Conservation (phyloP, 2,329 filamentous ascomycete species). For the Alternaria solani region DNA sequence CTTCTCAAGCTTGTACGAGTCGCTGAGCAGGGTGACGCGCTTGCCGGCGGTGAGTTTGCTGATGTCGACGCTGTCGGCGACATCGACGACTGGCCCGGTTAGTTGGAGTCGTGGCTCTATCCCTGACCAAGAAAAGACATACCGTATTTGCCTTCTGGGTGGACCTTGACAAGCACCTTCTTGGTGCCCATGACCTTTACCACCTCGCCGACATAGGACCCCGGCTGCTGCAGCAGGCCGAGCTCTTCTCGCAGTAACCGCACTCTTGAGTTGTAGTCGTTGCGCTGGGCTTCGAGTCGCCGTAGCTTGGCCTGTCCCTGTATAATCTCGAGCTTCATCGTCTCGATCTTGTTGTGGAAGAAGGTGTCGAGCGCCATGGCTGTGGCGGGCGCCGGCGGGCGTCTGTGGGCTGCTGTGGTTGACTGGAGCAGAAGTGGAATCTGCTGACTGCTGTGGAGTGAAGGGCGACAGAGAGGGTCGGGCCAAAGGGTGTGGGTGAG, state of each 20-base stretch:
- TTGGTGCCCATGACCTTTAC: slow-evolving; percentile 99
- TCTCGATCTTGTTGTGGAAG: slow-evolving; percentile 99
- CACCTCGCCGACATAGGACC: slow-evolving; percentile 98
- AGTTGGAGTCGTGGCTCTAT: background rate
- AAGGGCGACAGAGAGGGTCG: background rate
- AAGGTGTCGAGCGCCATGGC: slow-evolving; percentile 99
- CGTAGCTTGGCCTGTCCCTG: slow-evolving; percentile 96
- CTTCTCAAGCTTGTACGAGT: slow-evolving; percentile 98
- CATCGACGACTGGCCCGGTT: slow-evolving; percentile 79
- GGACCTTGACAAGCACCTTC: slow-evolving; percentile 98
- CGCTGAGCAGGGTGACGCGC: slow-evolving; percentile 93
- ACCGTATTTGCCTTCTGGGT: slow-evolving; percentile 99
- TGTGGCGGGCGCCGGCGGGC: slow-evolving; percentile 49
- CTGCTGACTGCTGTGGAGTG: background rate
- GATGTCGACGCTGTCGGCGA: slow-evolving; percentile 93
- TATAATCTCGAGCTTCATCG: slow-evolving; percentile 99
- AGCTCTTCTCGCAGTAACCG: slow-evolving; percentile 94
- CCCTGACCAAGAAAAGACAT: slow-evolving; percentile 46
- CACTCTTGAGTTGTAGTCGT: slow-evolving; percentile 99
- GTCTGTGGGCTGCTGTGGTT: slow-evolving; percentile 8
- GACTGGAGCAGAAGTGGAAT: background rate
- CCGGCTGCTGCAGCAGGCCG: slow-evolving; percentile 93
- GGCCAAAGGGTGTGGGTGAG: background rate
- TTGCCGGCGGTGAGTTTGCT: slow-evolving; percentile 96
- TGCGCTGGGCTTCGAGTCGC: slow-evolving; percentile 94